A percentile compares a stretch with the other conserved stretches of the same genome.
These are phyloP conservation scores for Elongisporangium anandrum DNA, from an alignment of 352 stramenopile species.

Conservation along the genomic window DNA sequence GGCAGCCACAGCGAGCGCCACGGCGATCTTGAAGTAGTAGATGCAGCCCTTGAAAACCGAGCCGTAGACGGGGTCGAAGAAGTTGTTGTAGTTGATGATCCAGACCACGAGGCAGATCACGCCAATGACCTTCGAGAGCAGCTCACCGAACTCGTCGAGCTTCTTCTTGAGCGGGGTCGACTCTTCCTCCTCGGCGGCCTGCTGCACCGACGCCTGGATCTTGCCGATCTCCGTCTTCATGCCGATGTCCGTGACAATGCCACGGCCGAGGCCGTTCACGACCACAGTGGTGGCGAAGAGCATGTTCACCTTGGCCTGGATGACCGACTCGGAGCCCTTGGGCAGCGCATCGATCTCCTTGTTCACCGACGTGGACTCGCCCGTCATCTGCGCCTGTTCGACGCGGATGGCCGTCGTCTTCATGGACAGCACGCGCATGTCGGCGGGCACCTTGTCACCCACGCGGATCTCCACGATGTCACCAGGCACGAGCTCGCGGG, in stretches of 20 bases:
- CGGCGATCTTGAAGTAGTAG: conserved; percentile 99
- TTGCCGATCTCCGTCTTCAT: conserved; percentile 99
- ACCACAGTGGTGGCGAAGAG: conserved; percentile 97
- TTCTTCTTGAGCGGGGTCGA: conserved; percentile 97
- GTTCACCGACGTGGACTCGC: conserved; percentile 92
- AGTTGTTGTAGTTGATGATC: conserved; percentile 97
- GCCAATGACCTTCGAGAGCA: conserved; percentile 96
- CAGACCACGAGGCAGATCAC: conserved; percentile 97
- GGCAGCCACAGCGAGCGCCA: conserved; percentile 97
- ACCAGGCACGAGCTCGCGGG: conserved; percentile 93
- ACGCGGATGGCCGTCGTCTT: conserved; percentile 93
- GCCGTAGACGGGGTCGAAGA: conserved; percentile 87
- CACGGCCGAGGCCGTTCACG: conserved; percentile 92
- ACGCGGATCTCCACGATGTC: conserved; percentile 96
- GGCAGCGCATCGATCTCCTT: conserved; percentile 87
- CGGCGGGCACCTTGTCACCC: conserved; percentile 97
- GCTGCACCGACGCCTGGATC: conserved; percentile 91
- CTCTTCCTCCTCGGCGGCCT: conserved; percentile 91
- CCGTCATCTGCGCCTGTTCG: conserved; percentile 97
- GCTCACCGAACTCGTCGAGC: conserved; percentile 97
- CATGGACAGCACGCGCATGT: conserved; percentile 93
- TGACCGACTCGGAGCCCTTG: conserved; percentile 62
- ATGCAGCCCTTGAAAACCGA: conserved; percentile 94
- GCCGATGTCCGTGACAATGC: conserved; percentile 94
- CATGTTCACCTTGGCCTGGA: conserved; percentile 95